phyloP scores from a whole-genome alignment of 1,284 basidiomycete species.

The Malassezia vespertilionis region DNA sequence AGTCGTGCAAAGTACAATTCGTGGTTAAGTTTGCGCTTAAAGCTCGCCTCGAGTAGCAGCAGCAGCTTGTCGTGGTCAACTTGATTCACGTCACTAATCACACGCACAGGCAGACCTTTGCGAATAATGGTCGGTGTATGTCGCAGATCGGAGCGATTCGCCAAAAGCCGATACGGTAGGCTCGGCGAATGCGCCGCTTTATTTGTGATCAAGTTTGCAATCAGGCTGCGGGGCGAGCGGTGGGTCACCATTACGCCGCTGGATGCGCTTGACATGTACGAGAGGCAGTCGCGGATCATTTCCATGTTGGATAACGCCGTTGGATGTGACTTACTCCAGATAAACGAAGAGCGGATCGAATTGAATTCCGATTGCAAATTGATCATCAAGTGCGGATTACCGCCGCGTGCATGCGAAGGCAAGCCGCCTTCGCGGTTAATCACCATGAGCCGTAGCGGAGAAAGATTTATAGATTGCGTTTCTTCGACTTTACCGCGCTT shows the following conservation, averaged over 20 bases:
- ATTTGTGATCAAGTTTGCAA: conserved; percentile 95
- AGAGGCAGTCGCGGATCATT: conserved; percentile 76
- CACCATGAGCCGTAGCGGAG: conserved; percentile 78
- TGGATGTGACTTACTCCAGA: conserved; percentile 72
- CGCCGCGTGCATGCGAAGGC: conserved; percentile 87
- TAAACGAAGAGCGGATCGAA: conserved; percentile 77
- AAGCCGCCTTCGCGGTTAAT: conserved; percentile 95
- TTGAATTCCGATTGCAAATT: conserved; percentile 80
- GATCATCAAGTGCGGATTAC: conserved; percentile 88
- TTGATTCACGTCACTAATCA: conserved; percentile 57
- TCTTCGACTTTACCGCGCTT: not conserved
- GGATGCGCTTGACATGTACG: conserved; percentile 82
- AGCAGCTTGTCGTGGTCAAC: conserved; percentile 71
- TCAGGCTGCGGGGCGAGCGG: conserved; percentile 84
- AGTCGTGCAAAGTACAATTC: conserved; percentile 70
- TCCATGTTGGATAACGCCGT: conserved; percentile 75
- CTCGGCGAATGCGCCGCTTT: conserved; percentile 92
- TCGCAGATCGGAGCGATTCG: conserved; percentile 69
- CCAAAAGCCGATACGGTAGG: conserved; percentile 79
- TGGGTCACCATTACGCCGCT: conserved; percentile 95
- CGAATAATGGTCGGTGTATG: conserved; percentile 89
- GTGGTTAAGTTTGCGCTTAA: conserved; percentile 64
- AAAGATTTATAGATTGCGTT: conserved; percentile 43
- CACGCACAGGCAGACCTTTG: conserved; percentile 72
- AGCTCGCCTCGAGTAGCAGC: conserved; percentile 71